Conservation (phyloP, 441 rosid genomes). For the Corymbia calophylla region DNA sequence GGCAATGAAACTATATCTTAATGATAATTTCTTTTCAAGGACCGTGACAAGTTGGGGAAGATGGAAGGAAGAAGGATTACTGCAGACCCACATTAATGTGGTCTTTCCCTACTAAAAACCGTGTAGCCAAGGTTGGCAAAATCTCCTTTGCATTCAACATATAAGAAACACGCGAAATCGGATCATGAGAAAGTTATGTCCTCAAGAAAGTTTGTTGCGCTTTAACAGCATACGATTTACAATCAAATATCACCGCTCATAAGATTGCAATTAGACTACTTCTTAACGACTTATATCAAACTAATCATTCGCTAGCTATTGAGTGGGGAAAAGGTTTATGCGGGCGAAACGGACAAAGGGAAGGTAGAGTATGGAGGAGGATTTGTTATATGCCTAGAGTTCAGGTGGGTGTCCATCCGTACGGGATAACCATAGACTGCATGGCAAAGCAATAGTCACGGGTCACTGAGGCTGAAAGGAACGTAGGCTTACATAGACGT, state of each 20-base stretch:
- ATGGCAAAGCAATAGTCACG: not conserved
- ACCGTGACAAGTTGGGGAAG: not conserved
- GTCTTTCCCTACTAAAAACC: not conserved
- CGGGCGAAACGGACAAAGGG: not conserved
- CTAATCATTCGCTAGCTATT: not conserved
- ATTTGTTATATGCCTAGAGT: not conserved
- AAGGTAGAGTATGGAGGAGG: not conserved
- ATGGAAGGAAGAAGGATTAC: not conserved
- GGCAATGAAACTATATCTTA: not conserved
- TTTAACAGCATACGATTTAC: not conserved
- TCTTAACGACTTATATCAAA: not conserved
- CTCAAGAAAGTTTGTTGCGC: rapidly evolving
- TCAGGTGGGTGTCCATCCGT: not conserved
- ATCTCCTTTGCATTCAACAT: not conserved
- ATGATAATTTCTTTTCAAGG: not conserved
- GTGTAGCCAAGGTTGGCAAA: not conserved
- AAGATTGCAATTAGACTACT: not conserved
- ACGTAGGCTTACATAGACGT: not conserved
- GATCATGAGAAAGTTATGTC: not conserved
- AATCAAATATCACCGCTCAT: not conserved
- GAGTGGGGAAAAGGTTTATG: rapidly evolving
- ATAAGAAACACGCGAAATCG: rapidly evolving
- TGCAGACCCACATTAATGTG: not conserved
- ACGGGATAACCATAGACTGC: not conserved
- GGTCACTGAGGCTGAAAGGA: not conserved